These are phyloP conservation scores for Agaricus blazei DNA, from an alignment of 768 basidiomycete genomes.

Conservation along the genomic window DNA sequence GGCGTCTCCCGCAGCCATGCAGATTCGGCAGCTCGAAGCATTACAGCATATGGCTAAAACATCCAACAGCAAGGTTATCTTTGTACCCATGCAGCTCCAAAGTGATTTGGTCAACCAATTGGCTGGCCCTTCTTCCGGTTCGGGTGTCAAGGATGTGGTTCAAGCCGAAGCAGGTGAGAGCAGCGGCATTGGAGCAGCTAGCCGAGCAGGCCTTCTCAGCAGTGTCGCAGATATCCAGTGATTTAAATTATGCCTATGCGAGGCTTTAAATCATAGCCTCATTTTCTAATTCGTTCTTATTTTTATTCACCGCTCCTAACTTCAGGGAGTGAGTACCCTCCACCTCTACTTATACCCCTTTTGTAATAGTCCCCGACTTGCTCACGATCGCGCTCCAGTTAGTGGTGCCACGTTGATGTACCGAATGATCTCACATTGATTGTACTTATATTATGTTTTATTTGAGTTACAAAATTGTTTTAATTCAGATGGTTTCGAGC, in stretches of 20 bases:
- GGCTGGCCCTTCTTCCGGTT: constrained; percentile 22
- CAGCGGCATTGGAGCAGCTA: constrained; percentile 31
- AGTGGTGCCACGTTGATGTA: not conserved
- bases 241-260: not conserved
- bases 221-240: constrained; percentile 32
- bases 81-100: constrained; percentile 90
- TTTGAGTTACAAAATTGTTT: no score
- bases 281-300: not conserved
- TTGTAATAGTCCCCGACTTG: not conserved
- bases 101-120: constrained; percentile 60
- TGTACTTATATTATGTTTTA: no score
- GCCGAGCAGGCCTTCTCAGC: constrained; percentile 49
- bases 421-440: not conserved
- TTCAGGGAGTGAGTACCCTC: not conserved
- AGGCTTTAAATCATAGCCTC: not conserved
- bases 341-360: not conserved
- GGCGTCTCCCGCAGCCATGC: constrained; percentile 95
- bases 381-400: not conserved
- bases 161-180: constrained; percentile 36
- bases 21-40: constrained; percentile 94
- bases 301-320: not conserved
- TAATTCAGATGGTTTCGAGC: no score
- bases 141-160: constrained; percentile 19
- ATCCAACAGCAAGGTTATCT: constrained; percentile 86
- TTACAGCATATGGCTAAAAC: constrained; percentile 92